Base-by-base conservation (phyloP, 192 early-diverging fungal genomes). In the Coemansia furcata region DNA sequence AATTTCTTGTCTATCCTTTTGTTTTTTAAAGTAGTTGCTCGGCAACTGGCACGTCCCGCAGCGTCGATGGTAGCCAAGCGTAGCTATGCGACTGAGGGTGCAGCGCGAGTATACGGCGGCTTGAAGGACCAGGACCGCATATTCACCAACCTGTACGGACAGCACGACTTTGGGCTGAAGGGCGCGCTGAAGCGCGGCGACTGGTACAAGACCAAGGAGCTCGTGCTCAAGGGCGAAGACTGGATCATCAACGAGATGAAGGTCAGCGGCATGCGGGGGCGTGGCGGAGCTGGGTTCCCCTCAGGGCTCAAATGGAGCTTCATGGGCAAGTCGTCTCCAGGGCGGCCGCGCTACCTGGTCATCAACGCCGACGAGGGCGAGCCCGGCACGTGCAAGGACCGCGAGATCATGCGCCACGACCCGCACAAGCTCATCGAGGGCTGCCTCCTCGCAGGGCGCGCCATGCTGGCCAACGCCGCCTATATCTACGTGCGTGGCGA, bases 221-320 rank as follows among this genome's bases (percentile, higher is more conserved):
- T 99, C 46, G 76, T 99, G 46, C 86, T 90, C 50, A 99, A 99
- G 82, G 97, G 97, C 60, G 87, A 95, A 71, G 91, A 94, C 63
- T 99, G 95, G 95, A 99, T 99, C 76, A 87, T 99, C 74, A 88
- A 95, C 79, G 94, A 99, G 85, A 93, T 98, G 86, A 99, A 99
- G 85, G 85, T 87, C 59, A 96, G 94, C 38, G 97, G 95, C 58
- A 81, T 97, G 66, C 87, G 95, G 63, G 92, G 93, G 59, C 93
- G 97, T 72, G 97, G 96, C 72, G 97, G 96, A 72, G 97, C 96
- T 62, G 97, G 97, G 38, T 99, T 99, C 82, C 95, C 97, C 11
- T 93, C 95, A 10, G 97, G 97, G 50, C 87, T 99, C 58, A 99
- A 99, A 83, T 98, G 97, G 96, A 93, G 90, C 74, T 99, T 99